Base-by-base conservation (phyloP, 768 basidiomycete genomes). In the Calvatia gigantea region DNA sequence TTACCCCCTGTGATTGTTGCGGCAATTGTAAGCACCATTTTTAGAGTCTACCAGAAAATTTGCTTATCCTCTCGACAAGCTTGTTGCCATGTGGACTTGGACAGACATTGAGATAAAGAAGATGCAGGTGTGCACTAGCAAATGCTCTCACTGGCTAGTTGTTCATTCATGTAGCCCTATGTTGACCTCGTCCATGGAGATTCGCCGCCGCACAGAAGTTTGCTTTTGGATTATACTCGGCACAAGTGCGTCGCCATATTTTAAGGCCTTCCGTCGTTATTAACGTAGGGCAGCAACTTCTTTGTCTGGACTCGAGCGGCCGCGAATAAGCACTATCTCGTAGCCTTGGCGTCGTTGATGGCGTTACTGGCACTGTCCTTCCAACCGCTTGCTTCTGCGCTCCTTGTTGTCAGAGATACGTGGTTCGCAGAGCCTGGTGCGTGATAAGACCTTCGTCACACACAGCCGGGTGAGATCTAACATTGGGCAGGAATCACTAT, bases 101-200 rank as follows among this genome's bases (percentile, higher is more conserved):
- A 82, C 80, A 4, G 81, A 82, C 59, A 70, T 78, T 23, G 81
- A 81, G 57, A 77, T 84, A 47, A 80, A 82, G 60, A 79, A 76
- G 63, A 75, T 83, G 67, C 82, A 82, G 71, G 79, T 76, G 65
- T 43, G 4, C 27, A 25, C 15, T 50, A 33, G 29, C n/a, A 28
- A n/a, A 37, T 29, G 2, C 9, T 21, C 33, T 49, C 9, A 31
- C 38, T 43, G 54, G 2, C 44, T 12, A 25, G 6, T 19, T 41
- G 47, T 43, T 39, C 14, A 47, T 51, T 4, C 8, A 35, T 41
- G 38, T 21, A 82, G 79, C 82, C 82, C 6, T 84, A 83, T 61
- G 75, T 84, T 21, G 81, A 82, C 57, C 76, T 83, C 9, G 78
- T 79, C 2, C 78, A 79, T 45, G 82, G 82, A 1, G 74, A 82